Percentiles rank a stretch among this genome's conserved stretches.
Evolutionary conservation across 768 basidiomycete species (phyloP).

Genomic region (Pleurotus salmoneostramineus): DNA sequence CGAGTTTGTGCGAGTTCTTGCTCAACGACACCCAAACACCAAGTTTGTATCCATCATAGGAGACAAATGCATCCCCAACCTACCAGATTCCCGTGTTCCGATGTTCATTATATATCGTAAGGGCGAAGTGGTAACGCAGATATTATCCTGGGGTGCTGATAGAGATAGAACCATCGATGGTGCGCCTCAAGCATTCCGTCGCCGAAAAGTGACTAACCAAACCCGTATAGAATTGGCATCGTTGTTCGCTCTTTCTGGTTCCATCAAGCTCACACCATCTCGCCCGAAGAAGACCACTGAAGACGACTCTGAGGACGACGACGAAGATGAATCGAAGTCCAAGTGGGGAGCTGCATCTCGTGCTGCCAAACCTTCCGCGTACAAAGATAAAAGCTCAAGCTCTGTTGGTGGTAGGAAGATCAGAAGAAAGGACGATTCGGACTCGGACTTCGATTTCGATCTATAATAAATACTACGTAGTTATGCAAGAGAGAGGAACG

Average conservation of each 20-base stretch:
- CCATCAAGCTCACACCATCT: background rate
- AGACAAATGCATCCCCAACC: slow-evolving; percentile 93
- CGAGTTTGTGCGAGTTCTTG: slow-evolving; percentile 65
- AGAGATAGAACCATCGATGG: slow-evolving; percentile 75
- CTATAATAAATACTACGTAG: background rate
- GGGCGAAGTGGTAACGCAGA: slow-evolving; percentile 86
- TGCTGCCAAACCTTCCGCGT: background rate
- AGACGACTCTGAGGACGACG: slow-evolving; percentile 3
- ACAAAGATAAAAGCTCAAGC: background rate
- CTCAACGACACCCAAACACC: slow-evolving; percentile 81
- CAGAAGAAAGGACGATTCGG: slow-evolving; percentile 2
- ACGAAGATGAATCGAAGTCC: background rate
- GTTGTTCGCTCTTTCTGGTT: background rate
- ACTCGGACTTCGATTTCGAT: slow-evolving; percentile 6
- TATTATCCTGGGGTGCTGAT: slow-evolving; percentile 82
- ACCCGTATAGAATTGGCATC: background rate
- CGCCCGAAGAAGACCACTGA: background rate
- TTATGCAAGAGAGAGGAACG: background rate
- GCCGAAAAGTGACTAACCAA: background rate
- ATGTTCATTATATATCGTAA: slow-evolving; percentile 91
- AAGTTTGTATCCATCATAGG: slow-evolving; percentile 97
- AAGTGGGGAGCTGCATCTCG: slow-evolving; percentile 6
- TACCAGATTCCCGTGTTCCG: slow-evolving; percentile 86
- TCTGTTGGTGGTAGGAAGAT: background rate
- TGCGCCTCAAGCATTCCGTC: slow-evolving; percentile 23